phyloP scores from a whole-genome alignment of 345 rosid species.

The Eucalyptus decipiens region DNA sequence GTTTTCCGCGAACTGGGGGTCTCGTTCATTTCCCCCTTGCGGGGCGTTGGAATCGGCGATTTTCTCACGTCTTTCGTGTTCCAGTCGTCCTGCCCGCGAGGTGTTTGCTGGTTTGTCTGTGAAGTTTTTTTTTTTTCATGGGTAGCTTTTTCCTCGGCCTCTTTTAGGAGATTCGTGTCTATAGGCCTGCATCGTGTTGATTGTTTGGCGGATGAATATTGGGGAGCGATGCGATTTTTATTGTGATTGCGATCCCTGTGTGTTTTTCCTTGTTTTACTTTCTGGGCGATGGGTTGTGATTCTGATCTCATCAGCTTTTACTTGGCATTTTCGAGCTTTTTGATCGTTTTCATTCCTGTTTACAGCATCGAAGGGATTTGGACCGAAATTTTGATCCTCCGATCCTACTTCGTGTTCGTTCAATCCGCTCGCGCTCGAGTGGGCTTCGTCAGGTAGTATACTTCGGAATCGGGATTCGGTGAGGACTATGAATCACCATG shows the following conservation, averaged over 20 bases:
- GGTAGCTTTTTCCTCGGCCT: not conserved
- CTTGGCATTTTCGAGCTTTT: not conserved
- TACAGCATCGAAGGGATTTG: not conserved
- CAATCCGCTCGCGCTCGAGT: not conserved
- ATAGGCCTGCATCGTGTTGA: not conserved
- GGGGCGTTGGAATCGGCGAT: not conserved
- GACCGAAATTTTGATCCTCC: not conserved
- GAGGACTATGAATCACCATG: conserved; percentile 46
- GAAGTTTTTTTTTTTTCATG: not conserved
- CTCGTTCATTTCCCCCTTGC: not conserved
- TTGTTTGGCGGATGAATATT: not conserved
- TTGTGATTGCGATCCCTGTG: not conserved
- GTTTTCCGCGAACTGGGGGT: not conserved
- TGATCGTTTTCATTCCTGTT: not conserved
- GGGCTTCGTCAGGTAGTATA: not conserved
- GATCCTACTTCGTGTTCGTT: not conserved
- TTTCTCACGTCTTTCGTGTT: not conserved
- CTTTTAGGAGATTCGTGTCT: not conserved
- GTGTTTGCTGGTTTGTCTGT: not conserved
- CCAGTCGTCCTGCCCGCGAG: not conserved
- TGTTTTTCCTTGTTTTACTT: not conserved
- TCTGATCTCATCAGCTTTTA: not conserved
- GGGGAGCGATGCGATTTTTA: not conserved
- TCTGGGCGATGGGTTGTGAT: not conserved
- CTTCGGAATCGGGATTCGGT: not conserved